Evolutionary conservation across 176 grass and related monocot genomes (phyloP).

Genomic region (Zoysia pacifica): DNA sequence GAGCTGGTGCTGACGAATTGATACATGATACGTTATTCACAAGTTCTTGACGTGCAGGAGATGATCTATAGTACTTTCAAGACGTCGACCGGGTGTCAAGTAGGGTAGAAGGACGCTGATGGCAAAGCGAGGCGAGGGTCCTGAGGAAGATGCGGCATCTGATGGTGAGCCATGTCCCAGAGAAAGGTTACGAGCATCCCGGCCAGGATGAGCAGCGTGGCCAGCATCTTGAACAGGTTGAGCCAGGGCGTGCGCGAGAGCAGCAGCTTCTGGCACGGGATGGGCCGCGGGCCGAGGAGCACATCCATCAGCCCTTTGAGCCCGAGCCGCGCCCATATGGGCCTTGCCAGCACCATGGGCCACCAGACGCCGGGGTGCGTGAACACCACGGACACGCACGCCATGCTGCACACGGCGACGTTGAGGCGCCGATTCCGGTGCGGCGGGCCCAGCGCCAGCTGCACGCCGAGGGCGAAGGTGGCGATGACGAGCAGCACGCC

Average conservation of each 20-base stretch:
- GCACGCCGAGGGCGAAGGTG: slow-evolving; percentile 38
- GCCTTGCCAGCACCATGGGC: slow-evolving; percentile 18
- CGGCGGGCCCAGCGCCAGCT: slow-evolving; percentile 33
- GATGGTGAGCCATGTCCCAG: slow-evolving; percentile 7
- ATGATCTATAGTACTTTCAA: too few relatives aligned
- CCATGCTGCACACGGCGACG: slow-evolving; percentile 37
- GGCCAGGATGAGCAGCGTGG: slow-evolving; percentile 29
- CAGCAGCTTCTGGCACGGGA: slow-evolving; percentile 39
- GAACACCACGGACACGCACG: slow-evolving; percentile 30
- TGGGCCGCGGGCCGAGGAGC: slow-evolving; percentile 22
- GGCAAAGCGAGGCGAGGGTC: background rate
- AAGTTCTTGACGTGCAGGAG: too few relatives aligned
- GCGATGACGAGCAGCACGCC: slow-evolving; percentile 40
- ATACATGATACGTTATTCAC: too few relatives aligned
- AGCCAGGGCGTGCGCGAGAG: slow-evolving; percentile 31
- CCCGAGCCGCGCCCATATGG: slow-evolving; percentile 32
- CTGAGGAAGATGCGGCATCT: background rate
- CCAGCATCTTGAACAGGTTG: slow-evolving; percentile 41
- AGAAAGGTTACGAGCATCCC: slow-evolving; percentile 25
- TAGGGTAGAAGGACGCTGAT: background rate
- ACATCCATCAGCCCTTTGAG: slow-evolving; percentile 13
- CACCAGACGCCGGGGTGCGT: slow-evolving; percentile 35
- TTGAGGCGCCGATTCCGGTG: background rate
- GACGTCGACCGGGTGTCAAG: background rate
- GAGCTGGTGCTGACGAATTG: too few relatives aligned